Evolutionary conservation across 1,284 basidiomycete genomes (phyloP), one percentile per base, ranked within the genome.

Genomic region (Fomitiporia mediterranea): DNA sequence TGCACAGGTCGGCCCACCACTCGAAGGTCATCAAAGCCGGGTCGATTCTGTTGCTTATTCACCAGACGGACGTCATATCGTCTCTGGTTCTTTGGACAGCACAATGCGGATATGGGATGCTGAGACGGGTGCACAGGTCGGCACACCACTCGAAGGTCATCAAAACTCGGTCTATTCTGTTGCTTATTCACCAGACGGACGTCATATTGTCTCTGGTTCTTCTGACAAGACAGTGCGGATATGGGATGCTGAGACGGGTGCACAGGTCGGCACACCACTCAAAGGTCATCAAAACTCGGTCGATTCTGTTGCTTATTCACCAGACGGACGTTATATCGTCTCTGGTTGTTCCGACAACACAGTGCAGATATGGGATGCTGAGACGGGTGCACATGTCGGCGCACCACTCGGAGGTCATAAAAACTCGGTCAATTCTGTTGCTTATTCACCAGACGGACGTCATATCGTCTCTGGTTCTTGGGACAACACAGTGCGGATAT

Each of bases 41-140:
- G 32, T 34, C 7, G 6, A 13, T 5, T 50, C 28, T 19, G 55
- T 53, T 30, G 55, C 55, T n/a, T n/a, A n/a, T n/a, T n/a, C n/a
- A n/a, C n/a, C n/a, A n/a, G n/a, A n/a, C n/a, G n/a, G n/a, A n/a
- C n/a, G n/a, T n/a, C n/a, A n/a, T n/a, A n/a, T n/a, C 25, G 47
- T 49, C 21, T 61, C 61, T 4, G 57, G 46, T 1, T 62, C 61
- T 11, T 15, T 48, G 1, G 61, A 63, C 39, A 37, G 28, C 13
- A 53, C 48, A 5, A 37, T 63, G 11, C 28, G 53, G 11, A 30
- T 62, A 5, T 62, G 61, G 62, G 56, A 62, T 56, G 40, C 42
- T 2, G n/a, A 23, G 21, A 61, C 35, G 5, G 57, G 53, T 9
- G 7, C 38, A 19, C 5, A 32, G 3, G 28, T 55, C 9, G 4